Evolutionary conservation across 1,284 basidiomycete species (phyloP), one percentile per base, ranked within the genome.

Genomic region (Limonomyces culmigenus): DNA sequence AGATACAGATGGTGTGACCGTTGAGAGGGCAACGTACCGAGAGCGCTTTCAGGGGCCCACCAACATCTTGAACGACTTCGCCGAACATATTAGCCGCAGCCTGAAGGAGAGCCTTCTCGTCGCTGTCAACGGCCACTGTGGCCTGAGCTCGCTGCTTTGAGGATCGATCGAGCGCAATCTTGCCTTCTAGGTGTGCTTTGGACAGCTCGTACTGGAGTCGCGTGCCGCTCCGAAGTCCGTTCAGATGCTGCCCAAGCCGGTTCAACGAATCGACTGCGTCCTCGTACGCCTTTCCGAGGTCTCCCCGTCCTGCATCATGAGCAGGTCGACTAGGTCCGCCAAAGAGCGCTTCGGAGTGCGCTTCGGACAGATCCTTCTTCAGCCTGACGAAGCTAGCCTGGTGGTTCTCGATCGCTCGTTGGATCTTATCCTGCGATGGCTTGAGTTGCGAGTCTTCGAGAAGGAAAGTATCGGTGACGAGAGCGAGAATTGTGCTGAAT

Each of bases 171-270:
- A 67, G 43, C 13, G 56, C 50, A 29, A 73, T 49, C 39, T 62
- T 67, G 18, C 65, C 70, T 8, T 74, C 68, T 5, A 67, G 55
- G 17, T 73, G 70, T 1, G 79, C 78, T 46, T 65, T 67, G 14
- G 79, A 72, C 21, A 95, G 55, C 34, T 89, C 81, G 40, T 79
- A 74, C 49, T 93, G 88, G 19, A 95, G 53, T 20, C 73, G 67
- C 2, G 81, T 87, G 0, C 87, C 83, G 40, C 81, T 77, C 32
- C 91, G 60, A 39, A 95, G 58, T 15, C 89, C 87, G 36, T 80
- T 88, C 29, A 95, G 56, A 57, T 95, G 89, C 49, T 96, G 91
- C 1, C 85, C 91, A 3, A 96, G 67, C 13, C 86, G 63, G 41
- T 83, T 89, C 47, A 96, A 62, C 43, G 75, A 79, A 38, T 74